Evolutionary conservation across 1,284 basidiomycete species (phyloP), one percentile per base, ranked within the genome.

Genomic region (Malassezia vespertilionis): DNA sequence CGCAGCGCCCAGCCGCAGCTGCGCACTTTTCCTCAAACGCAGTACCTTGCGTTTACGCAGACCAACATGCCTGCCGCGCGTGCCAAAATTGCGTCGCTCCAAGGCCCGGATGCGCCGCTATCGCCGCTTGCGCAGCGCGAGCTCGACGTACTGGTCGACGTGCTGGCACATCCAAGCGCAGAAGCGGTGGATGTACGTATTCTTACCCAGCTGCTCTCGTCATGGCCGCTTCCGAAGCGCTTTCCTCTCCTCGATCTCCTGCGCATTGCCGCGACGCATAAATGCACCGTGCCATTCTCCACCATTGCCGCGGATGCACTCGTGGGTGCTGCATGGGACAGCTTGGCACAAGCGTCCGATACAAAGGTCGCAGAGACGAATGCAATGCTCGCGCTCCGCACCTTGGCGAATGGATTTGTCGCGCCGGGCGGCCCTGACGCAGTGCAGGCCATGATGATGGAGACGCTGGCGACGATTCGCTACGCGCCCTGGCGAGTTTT

Each of bases 201-300:
- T 2, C 45, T 65, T 5, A 35, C 41, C 12, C 45, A 77, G 28
- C 75, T 88, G 4, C 73, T 91, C 7, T 75, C 79, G 18, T 76
- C 80, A 21, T 97, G 91, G 90, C 86, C 86, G 0, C 70, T 77
- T 9, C 77, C 79, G 1, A 78, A 82, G 53, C 79, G 84, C 5
- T 91, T 93, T 73, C 91, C 91, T 46, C 86, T 90, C 2, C 80
- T 97, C 60, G 91, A 97, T 65, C 76, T 96, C 7, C 77, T 81
- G 37, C 81, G 91, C 23, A 75, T 88, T 23, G 72, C 91, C 8
- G 76, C 81, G n/a, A 81, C 79, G 0, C 79, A 79, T 12, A 42
- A 75, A 4, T 71, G 75, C 6, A 63, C 77, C 0, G 75, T 69
- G 11, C 62, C 78, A 38, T 76, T 77, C 30, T 72, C 76, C 23